Evolutionary conservation across 768 basidiomycete species (phyloP).

Genomic region (Collybiopsis confluens): DNA sequence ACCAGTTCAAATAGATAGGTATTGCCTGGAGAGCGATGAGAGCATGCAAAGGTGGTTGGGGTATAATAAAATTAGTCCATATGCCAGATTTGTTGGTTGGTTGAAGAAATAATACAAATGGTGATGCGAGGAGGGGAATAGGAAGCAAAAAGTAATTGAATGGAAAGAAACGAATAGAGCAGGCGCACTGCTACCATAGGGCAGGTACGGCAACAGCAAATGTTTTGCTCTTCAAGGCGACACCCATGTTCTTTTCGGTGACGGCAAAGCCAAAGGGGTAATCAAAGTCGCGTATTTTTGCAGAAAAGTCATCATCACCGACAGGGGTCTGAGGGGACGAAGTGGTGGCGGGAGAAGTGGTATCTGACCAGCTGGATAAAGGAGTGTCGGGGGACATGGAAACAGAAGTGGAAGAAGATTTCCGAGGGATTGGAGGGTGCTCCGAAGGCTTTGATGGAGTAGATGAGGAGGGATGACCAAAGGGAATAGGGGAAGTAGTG

Average conservation of each 20-base stretch:
- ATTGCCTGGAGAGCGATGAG: slow-evolving; percentile 1
- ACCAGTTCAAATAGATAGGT: slow-evolving; percentile 6
- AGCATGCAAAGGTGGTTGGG: slow-evolving; percentile 11
- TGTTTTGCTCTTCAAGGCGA: slow-evolving; percentile 56
- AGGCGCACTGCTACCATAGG: slow-evolving; percentile 47
- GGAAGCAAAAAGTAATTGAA: slow-evolving; percentile 18
- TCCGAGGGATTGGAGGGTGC: slow-evolving; percentile 7
- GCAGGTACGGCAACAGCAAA: slow-evolving; percentile 61
- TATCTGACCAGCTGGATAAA: slow-evolving; percentile 44
- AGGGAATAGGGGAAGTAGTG: slow-evolving; percentile 33
- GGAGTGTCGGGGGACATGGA: slow-evolving; percentile 48
- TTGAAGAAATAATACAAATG: slow-evolving; percentile 1
- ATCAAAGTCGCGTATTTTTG: slow-evolving; percentile 44
- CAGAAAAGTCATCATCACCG: slow-evolving; percentile 45
- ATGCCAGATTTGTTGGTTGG: neutral
- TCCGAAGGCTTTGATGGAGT: slow-evolving; percentile 26
- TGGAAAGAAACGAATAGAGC: slow-evolving; percentile 7
- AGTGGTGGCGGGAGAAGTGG: slow-evolving; percentile 58
- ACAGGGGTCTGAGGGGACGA: slow-evolving; percentile 58
- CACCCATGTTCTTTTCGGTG: slow-evolving; percentile 25
- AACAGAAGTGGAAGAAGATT: slow-evolving; percentile 16
- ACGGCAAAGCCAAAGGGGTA: slow-evolving; percentile 26
- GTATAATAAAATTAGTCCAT: slow-evolving; percentile 12
- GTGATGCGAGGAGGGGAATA: slow-evolving; percentile 13
- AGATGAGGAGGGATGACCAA: slow-evolving; percentile 19